Evolutionary conservation across 225 moss, liverwort and hornwort species (phyloP).

Genomic region (Bryum argenteum): DNA sequence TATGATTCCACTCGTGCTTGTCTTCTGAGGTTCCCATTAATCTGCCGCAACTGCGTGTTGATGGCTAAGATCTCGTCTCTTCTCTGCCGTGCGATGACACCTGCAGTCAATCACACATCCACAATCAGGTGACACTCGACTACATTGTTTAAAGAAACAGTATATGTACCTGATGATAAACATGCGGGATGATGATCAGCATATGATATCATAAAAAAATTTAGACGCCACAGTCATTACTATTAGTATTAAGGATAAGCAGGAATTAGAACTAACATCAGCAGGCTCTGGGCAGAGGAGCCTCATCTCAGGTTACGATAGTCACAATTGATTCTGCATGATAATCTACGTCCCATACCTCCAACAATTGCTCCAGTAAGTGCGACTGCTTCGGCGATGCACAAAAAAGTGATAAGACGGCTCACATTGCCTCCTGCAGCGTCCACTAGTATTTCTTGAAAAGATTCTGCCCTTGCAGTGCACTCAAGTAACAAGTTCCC

Average conservation of each 20-base stretch:
- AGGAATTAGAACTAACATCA: conserved; percentile 1
- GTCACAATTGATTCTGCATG: conserved; percentile 21
- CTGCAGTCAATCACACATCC: conserved; percentile 42
- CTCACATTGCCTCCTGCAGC: conserved; percentile 60
- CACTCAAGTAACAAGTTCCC: conserved; percentile 41
- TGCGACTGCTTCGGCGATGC: conserved; percentile 65
- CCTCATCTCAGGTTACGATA: conserved; percentile 17
- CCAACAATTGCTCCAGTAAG: conserved; percentile 71
- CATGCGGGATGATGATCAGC: conserved; percentile 9
- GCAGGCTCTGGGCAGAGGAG: conserved; percentile 13
- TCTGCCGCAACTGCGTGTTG: conserved; percentile 89
- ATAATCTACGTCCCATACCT: conserved; percentile 44
- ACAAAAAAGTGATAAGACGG: conserved; percentile 52
- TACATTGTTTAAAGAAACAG: neutral
- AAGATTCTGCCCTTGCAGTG: conserved; percentile 55
- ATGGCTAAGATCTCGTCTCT: conserved; percentile 85
- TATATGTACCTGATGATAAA: neutral
- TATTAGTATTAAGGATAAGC: conserved; percentile 10
- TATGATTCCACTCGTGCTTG: conserved; percentile 94
- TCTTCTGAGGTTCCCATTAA: conserved; percentile 82
- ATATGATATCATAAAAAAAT: neutral
- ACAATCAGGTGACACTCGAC: conserved; percentile 12
- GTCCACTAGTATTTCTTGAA: conserved; percentile 49
- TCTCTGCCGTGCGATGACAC: conserved; percentile 87
- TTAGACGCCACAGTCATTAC: neutral